Conservation (phyloP, 305 asterid genomes). For the Fraxinus velutina region DNA sequence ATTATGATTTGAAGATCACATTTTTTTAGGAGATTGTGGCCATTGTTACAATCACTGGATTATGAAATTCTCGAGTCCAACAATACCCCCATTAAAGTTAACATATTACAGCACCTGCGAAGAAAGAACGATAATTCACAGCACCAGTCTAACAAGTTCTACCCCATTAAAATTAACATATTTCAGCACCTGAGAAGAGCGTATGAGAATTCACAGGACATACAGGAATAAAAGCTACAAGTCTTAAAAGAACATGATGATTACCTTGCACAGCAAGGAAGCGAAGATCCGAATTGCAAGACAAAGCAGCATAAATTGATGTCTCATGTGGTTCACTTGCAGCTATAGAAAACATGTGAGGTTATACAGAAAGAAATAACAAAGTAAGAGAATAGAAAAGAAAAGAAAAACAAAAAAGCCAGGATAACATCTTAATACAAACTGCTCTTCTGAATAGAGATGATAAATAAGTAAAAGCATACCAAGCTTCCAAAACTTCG, state of each 20-base stretch:
- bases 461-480: conserved; percentile 17
- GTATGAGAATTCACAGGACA: background rate
- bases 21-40: background rate
- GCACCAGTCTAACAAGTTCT: background rate
- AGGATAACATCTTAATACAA: conserved; percentile 3
- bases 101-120: background rate
- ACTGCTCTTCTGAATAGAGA: background rate
- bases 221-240: background rate
- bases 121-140: background rate
- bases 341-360: conserved; percentile 29
- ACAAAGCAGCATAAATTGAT: conserved; percentile 50
- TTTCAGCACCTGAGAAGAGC: background rate
- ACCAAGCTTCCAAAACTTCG: conserved; percentile 45
- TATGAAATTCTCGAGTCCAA: background rate
- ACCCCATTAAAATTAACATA: background rate
- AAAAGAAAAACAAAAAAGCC: background rate
- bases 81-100: background rate
- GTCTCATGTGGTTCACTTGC: conserved; percentile 33
- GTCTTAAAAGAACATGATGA: background rate
- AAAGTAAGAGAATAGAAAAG: conserved; percentile 6
- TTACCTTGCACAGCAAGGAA: conserved; percentile 68
- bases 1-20: background rate
- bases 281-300: conserved; percentile 62
- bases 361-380: conserved; percentile 15
- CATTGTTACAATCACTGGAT: background rate